Evolutionary conservation across 2,329 filamentous ascomycete species (phyloP).

Genomic region (Stagonosporopsis rhizophila): DNA sequence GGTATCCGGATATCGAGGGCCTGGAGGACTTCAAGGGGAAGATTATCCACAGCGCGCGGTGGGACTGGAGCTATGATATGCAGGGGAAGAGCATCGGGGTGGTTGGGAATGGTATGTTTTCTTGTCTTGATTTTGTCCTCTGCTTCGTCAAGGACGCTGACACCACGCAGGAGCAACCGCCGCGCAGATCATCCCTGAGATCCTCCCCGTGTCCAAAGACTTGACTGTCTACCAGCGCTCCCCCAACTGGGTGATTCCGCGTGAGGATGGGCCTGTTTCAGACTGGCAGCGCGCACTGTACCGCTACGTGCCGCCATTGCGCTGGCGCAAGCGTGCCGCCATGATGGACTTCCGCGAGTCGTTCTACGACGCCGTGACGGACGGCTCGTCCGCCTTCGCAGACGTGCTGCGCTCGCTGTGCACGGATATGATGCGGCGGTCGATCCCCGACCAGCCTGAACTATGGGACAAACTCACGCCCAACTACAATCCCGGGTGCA

Average conservation of each 20-base stretch:
- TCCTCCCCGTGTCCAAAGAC: constrained; percentile 58
- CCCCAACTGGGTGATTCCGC: constrained; percentile 66
- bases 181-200: constrained; percentile 65
- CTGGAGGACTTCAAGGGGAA: constrained; percentile 59
- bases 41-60: constrained; percentile 64
- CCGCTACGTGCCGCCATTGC: constrained; percentile 59
- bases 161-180: constrained; percentile 59
- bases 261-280: constrained; percentile 58
- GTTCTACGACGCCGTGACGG: constrained; percentile 55
- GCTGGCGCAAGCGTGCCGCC: constrained; percentile 58
- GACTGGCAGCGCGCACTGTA: constrained; percentile 53
- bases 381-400: constrained; percentile 51
- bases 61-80: constrained; percentile 66
- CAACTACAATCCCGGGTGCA: constrained; percentile 62
- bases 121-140: constrained; percentile 30
- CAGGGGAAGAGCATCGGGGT: constrained; percentile 63
- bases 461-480: constrained; percentile 63
- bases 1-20: constrained; percentile 58
- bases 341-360: constrained; percentile 65
- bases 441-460: constrained; percentile 58
- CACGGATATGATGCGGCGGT: constrained; percentile 51
- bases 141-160: constrained; percentile 1
- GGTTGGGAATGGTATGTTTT: constrained; percentile 63
- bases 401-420: constrained; percentile 50
- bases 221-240: constrained; percentile 65